phyloP scores from a whole-genome alignment of 495 filamentous ascomycete species.

The Talaromyces liani region DNA sequence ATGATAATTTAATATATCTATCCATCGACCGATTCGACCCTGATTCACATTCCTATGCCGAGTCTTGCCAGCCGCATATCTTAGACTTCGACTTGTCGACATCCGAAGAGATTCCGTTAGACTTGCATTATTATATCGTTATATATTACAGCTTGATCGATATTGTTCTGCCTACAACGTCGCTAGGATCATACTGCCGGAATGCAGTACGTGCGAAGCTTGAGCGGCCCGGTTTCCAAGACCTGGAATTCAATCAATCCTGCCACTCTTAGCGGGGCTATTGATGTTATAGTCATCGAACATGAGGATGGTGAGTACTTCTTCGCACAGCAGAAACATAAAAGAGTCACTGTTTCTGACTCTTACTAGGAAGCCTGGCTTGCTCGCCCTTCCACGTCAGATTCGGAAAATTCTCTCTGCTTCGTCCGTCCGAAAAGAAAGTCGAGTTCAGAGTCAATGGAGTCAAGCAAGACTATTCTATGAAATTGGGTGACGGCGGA shows the following conservation, averaged over 20 bases:
- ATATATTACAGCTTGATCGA: not conserved
- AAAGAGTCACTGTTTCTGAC: not conserved
- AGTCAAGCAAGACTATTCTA: slow-evolving; percentile 82
- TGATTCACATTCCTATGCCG: not conserved
- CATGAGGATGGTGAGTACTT: slow-evolving; percentile 73
- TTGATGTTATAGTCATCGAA: slow-evolving; percentile 98
- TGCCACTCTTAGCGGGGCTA: slow-evolving; percentile 91
- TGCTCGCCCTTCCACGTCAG: slow-evolving; percentile 98
- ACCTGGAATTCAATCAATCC: slow-evolving; percentile 99
- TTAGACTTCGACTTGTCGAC: not conserved
- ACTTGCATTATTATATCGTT: not conserved
- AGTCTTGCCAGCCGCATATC: not conserved
- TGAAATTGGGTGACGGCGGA: slow-evolving; percentile 97
- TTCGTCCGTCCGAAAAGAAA: slow-evolving; percentile 98
- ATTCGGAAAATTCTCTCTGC: slow-evolving; percentile 94
- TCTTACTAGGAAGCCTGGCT: slow-evolving; percentile 51
- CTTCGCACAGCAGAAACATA: not conserved
- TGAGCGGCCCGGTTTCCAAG: slow-evolving; percentile 92
- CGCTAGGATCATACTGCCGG: slow-evolving; percentile 14
- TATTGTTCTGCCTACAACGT: not conserved
- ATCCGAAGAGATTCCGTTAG: not conserved
- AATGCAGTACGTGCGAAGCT: slow-evolving; percentile 98
- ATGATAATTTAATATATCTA: slow-evolving; percentile 2
- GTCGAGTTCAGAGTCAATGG: slow-evolving; percentile 94
- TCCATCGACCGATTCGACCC: not conserved